phyloP scores from a whole-genome alignment of 352 stramenopile genomes.

The Pythium rishiriense region DNA sequence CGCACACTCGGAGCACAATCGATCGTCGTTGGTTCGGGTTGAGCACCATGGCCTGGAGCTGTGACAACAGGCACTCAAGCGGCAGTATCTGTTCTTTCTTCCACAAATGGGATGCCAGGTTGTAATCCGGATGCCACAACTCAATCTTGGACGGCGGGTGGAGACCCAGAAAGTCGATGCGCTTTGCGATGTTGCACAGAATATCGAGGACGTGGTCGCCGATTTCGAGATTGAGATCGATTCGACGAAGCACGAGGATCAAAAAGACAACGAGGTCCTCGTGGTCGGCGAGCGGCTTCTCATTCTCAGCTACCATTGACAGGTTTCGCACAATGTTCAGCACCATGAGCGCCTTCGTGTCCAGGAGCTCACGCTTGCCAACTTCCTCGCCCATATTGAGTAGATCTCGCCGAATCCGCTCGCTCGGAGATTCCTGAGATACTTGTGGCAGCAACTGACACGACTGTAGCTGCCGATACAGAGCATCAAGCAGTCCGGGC shows the following conservation, averaged over 20 bases:
- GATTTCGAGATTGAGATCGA: conserved; percentile 47
- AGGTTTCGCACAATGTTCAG: conserved; percentile 84
- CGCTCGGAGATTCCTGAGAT: conserved; percentile 5
- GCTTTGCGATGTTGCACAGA: conserved; percentile 66
- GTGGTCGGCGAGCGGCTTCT: conserved; percentile 62
- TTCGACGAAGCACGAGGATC: conserved; percentile 51
- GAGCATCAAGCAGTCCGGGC: conserved; percentile 67
- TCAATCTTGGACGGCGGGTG: conserved; percentile 54
- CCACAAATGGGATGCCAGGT: conserved; percentile 63
- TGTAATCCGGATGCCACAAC: conserved; percentile 60
- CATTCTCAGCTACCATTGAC: conserved; percentile 70
- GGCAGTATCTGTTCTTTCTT: conserved; percentile 56
- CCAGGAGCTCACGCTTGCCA: conserved; percentile 54
- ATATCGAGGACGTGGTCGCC: conserved; percentile 76
- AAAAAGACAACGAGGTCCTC: conserved; percentile 65
- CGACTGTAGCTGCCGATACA: conserved; percentile 64
- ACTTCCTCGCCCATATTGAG: conserved; percentile 46
- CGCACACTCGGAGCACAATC: conserved; percentile 59
- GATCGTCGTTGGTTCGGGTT: conserved; percentile 41
- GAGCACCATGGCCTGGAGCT: conserved; percentile 45
- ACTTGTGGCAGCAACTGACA: conserved; percentile 52
- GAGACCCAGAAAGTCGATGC: conserved; percentile 68
- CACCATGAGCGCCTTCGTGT: conserved; percentile 52
- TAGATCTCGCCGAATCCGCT: conserved; percentile 31
- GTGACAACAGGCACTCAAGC: conserved; percentile 63